Evolutionary conservation across 2,329 filamentous ascomycete genomes (phyloP).

Genomic region (Arthroderma sp.): DNA sequence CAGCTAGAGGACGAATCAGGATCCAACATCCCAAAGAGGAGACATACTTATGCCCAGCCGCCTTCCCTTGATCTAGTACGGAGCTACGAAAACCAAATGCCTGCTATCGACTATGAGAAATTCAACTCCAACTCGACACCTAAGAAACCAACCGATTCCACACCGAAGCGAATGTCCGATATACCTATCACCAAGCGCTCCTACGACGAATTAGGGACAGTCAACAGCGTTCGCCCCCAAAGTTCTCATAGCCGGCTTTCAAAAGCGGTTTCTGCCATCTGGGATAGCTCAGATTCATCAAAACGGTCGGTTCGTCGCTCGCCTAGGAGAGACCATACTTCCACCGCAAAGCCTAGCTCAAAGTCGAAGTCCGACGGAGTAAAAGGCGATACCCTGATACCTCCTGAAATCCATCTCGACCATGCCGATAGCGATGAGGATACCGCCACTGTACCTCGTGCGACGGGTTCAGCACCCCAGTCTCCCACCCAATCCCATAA

Average conservation of each 20-base stretch:
- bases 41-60: constrained; percentile 30
- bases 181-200: constrained; percentile 1
- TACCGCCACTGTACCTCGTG: not conserved
- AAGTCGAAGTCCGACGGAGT: too few relatives aligned
- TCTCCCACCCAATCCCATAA: not conserved
- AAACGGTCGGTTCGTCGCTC: not conserved
- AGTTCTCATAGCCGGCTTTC: constrained; percentile 7
- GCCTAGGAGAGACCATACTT: not conserved
- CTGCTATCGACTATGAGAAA: too few relatives aligned
- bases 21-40: constrained; percentile 15
- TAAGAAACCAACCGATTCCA: too few relatives aligned
- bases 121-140: too few relatives aligned
- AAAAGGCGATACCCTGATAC: not conserved
- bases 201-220: not conserved
- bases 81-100: not conserved
- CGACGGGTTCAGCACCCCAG: not conserved
- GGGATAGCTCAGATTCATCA: constrained; percentile 4
- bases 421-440: not conserved
- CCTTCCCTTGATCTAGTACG: constrained; percentile 10
- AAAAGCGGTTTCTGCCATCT: constrained; percentile 3
- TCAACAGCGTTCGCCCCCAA: constrained; percentile 1
- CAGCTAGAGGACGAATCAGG: constrained; percentile 7
- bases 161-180: not conserved
- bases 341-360: too few relatives aligned
- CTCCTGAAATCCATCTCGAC: not conserved